A percentile compares a stretch with the other conserved stretches of the same genome.
phyloP scores from a whole-genome alignment of 202 grass and related monocot species.

The Schoenoplectus triqueter region DNA sequence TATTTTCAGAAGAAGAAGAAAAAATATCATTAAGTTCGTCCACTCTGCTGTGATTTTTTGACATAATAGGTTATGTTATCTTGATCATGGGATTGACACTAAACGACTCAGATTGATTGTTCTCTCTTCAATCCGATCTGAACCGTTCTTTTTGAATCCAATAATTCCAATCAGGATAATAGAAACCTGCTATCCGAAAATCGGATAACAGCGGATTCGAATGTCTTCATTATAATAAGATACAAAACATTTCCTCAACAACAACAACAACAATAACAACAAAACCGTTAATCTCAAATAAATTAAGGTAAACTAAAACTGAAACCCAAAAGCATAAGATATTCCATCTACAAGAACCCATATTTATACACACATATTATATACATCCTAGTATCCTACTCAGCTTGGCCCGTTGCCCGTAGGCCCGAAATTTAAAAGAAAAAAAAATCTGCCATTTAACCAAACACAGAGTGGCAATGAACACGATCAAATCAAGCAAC shows the following conservation, averaged over 20 bases:
- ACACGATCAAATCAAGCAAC: conserved; percentile 17
- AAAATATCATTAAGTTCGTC: neutral
- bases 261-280: too few species aligned
- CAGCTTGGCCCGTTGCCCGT: neutral
- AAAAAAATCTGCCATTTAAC: neutral
- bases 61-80: too few species aligned
- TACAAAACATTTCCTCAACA: neutral
- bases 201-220: too few species aligned
- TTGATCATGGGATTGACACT: too few species aligned
- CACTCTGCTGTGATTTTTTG: neutral
- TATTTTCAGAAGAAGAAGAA: neutral
- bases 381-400: neutral
- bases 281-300: too few species aligned
- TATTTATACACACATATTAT: neutral
- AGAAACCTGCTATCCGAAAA: too few species aligned
- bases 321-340: conserved; percentile 1
- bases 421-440: neutral
- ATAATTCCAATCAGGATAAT: too few species aligned
- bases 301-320: too few species aligned
- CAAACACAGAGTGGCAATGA: neutral
- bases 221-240: conserved; percentile 11
- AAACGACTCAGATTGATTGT: too few species aligned
- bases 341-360: neutral
- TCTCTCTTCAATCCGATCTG: too few species aligned
- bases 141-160: too few species aligned